Evolutionary conservation across 805 yeast genomes (phyloP), one percentile per base, ranked within the genome.

Genomic region (Metschnikowia kunwiensis): DNA sequence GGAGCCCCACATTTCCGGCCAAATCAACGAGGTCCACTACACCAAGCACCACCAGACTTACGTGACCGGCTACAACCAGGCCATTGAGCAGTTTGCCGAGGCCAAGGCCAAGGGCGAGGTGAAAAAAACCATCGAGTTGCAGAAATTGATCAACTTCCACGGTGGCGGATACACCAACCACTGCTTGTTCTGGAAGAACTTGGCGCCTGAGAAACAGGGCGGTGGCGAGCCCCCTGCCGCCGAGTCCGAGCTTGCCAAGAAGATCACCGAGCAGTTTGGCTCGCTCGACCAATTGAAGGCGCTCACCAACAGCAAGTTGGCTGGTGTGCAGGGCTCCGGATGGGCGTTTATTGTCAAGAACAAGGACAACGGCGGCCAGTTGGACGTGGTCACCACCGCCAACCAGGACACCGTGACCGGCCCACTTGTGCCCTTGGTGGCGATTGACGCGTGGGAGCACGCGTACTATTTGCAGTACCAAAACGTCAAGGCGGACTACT

Each of bases 401-500:
- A 70, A 72, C 51, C 77, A 72, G 53, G 77, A 72, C 49, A 68
- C 75, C 13, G 70, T 68, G 13, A 58, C 65, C 16, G 69, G 65
- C 8, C 65, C 70, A 7, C 61, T 58, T 36, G 66, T 63, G 34
- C 70, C 73, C 11, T 63, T 71, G 54, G 58, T 72, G 43, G 76
- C 75, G 12, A 71, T 72, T 53, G 77, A 72, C 55, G 74, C 75
- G 36, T 72, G 77, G 77, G 76, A 72, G 51, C 76, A 72, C 48
- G 76, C 76, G 39, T 72, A 71, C 55, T 72, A 72, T 57, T 68
- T 72, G 51, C 76, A 72, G 47, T 72, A 71, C 56, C 74, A 72
- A 50, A 72, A 72, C 49, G 74, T 66, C 42, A 72, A 72, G 53
- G 72, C 58, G 13, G 75, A 68, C 50, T 71, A 71, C 52, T 69